Evolutionary conservation across 2,329 filamentous ascomycete genomes (phyloP).

Genomic region (Aspergillus caelatus): DNA sequence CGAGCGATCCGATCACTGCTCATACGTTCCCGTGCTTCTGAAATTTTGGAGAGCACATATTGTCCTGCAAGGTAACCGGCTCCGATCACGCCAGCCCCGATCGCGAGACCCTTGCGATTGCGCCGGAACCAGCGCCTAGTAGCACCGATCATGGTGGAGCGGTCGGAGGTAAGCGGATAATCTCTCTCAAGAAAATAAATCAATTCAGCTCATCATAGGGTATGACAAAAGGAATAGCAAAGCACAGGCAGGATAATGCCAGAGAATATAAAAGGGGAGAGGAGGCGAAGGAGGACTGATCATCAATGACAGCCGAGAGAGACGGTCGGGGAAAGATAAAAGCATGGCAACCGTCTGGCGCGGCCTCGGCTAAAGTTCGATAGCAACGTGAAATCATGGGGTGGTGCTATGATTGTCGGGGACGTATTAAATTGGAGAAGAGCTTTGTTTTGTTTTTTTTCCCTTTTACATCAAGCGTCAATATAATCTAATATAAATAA

Average conservation of each 20-base stretch:
- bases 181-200: slow-evolving; percentile 4
- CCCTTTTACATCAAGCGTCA: not conserved
- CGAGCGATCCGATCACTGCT: slow-evolving; percentile 92
- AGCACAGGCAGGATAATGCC: not conserved
- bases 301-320: slow-evolving; percentile 5
- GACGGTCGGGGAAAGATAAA: slow-evolving; percentile 18
- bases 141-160: slow-evolving; percentile 63
- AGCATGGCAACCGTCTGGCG: slow-evolving; percentile 13
- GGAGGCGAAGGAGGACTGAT: slow-evolving; percentile 5
- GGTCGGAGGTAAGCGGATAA: slow-evolving; percentile 8
- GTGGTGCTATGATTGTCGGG: not conserved
- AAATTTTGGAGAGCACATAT: slow-evolving; percentile 89
- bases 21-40: slow-evolving; percentile 93
- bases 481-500: not conserved
- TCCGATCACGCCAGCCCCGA: slow-evolving; percentile 84
- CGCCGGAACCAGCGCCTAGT: slow-evolving; percentile 89
- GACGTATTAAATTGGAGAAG: not conserved
- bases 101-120: slow-evolving; percentile 85
- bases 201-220: slow-evolving; percentile 20
- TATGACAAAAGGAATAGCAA: not conserved
- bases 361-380: slow-evolving; percentile 35
- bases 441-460: not conserved
- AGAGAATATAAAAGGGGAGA: slow-evolving; percentile 6
- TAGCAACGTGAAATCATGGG: slow-evolving; percentile 8
- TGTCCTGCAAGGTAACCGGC: slow-evolving; percentile 90